phyloP scores from a whole-genome alignment of 768 basidiomycete genomes.

The Kwoniella botswanensis region DNA sequence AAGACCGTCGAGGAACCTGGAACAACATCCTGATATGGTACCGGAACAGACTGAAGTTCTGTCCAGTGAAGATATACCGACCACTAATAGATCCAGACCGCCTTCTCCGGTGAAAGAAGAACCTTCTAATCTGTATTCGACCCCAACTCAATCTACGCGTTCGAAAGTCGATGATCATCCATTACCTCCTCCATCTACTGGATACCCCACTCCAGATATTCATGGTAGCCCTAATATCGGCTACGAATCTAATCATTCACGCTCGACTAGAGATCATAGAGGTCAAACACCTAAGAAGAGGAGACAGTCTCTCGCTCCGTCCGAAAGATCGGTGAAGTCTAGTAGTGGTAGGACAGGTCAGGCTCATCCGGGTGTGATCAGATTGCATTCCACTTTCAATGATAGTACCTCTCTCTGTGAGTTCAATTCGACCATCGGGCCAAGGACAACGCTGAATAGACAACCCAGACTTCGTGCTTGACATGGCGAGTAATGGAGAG shows the following conservation, averaged over 20 bases:
- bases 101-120: conserved; percentile 45
- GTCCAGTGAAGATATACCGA: conserved; percentile 2
- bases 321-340: conserved; percentile 40
- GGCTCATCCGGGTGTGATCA: conserved; percentile 55
- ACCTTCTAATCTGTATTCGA: not conserved
- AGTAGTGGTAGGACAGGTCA: conserved; percentile 18
- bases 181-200: conserved; percentile 3
- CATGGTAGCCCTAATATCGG: conserved; percentile 21
- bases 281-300: conserved; percentile 29
- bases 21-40: conserved; percentile 43
- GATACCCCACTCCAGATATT: conserved; percentile 19
- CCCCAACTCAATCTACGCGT: not conserved
- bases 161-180: conserved; percentile 17
- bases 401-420: conserved; percentile 53
- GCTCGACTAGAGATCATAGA: conserved; percentile 6
- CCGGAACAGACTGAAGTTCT: conserved; percentile 40
- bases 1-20: conserved; percentile 39
- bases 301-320: conserved; percentile 36
- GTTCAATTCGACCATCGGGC: conserved; percentile 13
- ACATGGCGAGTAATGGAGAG: conserved; percentile 61
- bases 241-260: not conserved
- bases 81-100: conserved; percentile 20
- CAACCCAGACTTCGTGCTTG: conserved; percentile 60
- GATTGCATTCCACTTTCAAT: conserved; percentile 55
- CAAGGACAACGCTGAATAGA: conserved; percentile 8